Conservation (phyloP, 2,329 filamentous ascomycete genomes). For the Ophiostoma ulmi region DNA sequence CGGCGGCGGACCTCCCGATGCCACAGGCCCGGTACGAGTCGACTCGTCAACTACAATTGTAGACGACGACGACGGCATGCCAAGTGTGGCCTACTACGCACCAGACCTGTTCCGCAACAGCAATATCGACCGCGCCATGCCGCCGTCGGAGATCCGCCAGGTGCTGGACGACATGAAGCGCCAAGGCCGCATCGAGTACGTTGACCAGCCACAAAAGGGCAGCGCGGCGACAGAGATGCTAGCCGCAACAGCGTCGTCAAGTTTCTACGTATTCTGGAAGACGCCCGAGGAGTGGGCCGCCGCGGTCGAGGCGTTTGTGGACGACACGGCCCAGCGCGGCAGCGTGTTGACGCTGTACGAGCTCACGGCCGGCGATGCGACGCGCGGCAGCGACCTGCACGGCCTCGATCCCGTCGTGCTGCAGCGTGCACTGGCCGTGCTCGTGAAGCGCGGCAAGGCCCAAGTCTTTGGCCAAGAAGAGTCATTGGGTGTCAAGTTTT, state of each 20-base stretch:
- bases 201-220: slow-evolving; percentile 32
- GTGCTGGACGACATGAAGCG: slow-evolving; percentile 55
- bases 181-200: slow-evolving; percentile 63
- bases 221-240: slow-evolving; percentile 23
- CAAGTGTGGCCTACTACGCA: slow-evolving; percentile 25
- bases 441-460: slow-evolving; percentile 86
- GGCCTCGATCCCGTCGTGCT: slow-evolving; percentile 83
- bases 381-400: slow-evolving; percentile 69
- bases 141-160: slow-evolving; percentile 49
- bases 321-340: slow-evolving; percentile 82
- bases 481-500: slow-evolving; percentile 92
- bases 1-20: slow-evolving; percentile 32
- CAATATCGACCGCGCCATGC: slow-evolving; percentile 48
- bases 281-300: slow-evolving; percentile 87
- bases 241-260: background rate
- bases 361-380: slow-evolving; percentile 78
- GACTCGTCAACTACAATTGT: slow-evolving; percentile 32
- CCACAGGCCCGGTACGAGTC: slow-evolving; percentile 28
- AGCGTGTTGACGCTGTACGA: slow-evolving; percentile 90
- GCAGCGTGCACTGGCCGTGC: slow-evolving; percentile 68
- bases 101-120: slow-evolving; percentile 54
- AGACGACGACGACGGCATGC: slow-evolving; percentile 11
- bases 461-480: slow-evolving; percentile 90
- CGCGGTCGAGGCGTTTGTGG: slow-evolving; percentile 72
- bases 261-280: slow-evolving; percentile 71